Conservation (phyloP, 2,329 filamentous ascomycete species). For the Botrytis aclada region DNA sequence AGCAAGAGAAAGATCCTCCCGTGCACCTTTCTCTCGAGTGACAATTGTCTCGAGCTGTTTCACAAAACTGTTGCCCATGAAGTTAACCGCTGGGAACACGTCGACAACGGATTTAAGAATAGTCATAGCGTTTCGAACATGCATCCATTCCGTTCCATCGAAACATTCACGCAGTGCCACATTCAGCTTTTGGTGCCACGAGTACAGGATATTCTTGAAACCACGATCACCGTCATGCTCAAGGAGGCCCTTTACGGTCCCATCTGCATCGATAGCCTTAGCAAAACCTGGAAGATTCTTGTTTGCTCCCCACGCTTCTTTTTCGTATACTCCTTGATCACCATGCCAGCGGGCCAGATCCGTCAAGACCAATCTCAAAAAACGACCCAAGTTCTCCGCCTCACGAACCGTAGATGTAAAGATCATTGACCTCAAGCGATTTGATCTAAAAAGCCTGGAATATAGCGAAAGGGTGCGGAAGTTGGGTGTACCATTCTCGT, state of each 20-base stretch:
- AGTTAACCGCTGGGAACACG: conserved; percentile 84
- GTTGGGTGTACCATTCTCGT: conserved; percentile 77
- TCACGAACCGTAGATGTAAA: conserved; percentile 89
- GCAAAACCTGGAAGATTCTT: conserved; percentile 75
- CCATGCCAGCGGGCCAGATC: conserved; percentile 84
- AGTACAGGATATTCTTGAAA: conserved; percentile 80
- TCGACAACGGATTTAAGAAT: conserved; percentile 78
- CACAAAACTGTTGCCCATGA: conserved; percentile 70
- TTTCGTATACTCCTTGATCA: conserved; percentile 72
- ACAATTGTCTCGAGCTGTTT: conserved; percentile 64
- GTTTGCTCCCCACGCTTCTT: conserved; percentile 69
- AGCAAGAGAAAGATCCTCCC: conserved; percentile 72
- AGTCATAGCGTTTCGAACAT: conserved; percentile 92
- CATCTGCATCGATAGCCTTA: conserved; percentile 65
- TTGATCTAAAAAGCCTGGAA: conserved; percentile 78
- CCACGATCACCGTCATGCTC: conserved; percentile 81
- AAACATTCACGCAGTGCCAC: conserved; percentile 79
- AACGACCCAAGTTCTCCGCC: conserved; percentile 88
- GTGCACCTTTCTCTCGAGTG: conserved; percentile 58
- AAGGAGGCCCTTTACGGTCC: conserved; percentile 67
- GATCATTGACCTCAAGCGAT: conserved; percentile 76
- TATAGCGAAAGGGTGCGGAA: conserved; percentile 85
- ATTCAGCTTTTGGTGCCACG: conserved; percentile 84
- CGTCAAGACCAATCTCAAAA: conserved; percentile 76
- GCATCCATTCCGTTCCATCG: conserved; percentile 86